Evolutionary conservation across 441 rosid species (phyloP).

Genomic region (Geranium incanum): DNA sequence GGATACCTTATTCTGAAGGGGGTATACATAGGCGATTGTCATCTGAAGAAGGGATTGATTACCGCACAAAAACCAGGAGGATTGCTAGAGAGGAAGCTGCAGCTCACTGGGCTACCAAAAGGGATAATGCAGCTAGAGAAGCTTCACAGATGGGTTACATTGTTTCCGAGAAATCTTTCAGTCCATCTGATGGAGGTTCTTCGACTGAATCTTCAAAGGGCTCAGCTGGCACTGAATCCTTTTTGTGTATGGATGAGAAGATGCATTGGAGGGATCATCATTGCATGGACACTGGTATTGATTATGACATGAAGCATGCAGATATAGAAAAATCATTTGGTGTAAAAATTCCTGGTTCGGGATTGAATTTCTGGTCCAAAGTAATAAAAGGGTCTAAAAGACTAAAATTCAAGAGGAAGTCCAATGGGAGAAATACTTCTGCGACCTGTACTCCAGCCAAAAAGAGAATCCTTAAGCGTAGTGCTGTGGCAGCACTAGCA

Average conservation of each 20-base stretch:
- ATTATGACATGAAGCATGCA: conserved; percentile 82
- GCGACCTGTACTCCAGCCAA: conserved; percentile 46
- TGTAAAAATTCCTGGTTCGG: conserved; percentile 73
- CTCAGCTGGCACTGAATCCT: conserved; percentile 35
- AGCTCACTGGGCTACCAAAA: conserved; percentile 44
- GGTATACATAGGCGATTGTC: conserved; percentile 54
- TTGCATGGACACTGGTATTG: conserved; percentile 70
- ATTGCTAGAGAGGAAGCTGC: conserved; percentile 71
- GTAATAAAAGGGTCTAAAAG: conserved; percentile 53
- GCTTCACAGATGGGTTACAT: conserved; percentile 80
- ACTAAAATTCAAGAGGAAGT: conserved; percentile 55
- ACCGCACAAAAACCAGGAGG: conserved; percentile 84
- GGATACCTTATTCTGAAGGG: conserved; percentile 65
- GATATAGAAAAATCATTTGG: conserved; percentile 95
- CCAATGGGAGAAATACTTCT: conserved; percentile 39
- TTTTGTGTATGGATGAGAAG: conserved; percentile 63
- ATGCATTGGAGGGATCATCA: conserved; percentile 81
- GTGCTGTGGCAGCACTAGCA: conserved; percentile 66
- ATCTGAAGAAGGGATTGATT: conserved; percentile 90
- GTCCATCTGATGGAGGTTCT: conserved; percentile 36
- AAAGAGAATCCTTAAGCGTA: conserved; percentile 70
- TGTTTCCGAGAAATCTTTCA: conserved; percentile 40
- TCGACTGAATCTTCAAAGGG: conserved; percentile 37
- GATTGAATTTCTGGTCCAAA: conserved; percentile 63
- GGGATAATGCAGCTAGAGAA: conserved; percentile 67